Percentiles rank a stretch among this genome's conserved stretches.
phyloP scores from a whole-genome alignment of 1,284 basidiomycete species.

The Dichomitus squalens region DNA sequence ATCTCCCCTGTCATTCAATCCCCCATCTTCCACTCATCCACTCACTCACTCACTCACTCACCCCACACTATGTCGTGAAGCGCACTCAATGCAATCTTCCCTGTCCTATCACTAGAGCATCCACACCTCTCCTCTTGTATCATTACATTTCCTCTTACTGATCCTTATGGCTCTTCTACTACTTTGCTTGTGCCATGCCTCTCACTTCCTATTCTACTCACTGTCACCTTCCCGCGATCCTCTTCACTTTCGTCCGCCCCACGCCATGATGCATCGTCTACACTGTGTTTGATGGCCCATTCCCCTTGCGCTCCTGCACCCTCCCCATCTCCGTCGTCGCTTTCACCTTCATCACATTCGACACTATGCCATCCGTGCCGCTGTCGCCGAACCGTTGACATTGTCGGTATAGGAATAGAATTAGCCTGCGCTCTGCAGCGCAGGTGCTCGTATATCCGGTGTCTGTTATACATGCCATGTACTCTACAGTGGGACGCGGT shows the following conservation, averaged over 20 bases:
- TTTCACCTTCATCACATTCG: neutral
- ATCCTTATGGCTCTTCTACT: neutral
- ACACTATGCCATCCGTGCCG: neutral
- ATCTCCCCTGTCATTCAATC: slow-evolving; percentile 1
- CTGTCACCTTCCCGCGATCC: neutral
- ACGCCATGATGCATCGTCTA: slow-evolving; percentile 8
- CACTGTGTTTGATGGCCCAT: slow-evolving; percentile 13
- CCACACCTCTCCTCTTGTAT: slow-evolving; percentile 16
- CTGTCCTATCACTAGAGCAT: slow-evolving; percentile 14
- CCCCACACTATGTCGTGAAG: neutral
- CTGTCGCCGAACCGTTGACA: neutral
- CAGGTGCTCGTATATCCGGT: slow-evolving; percentile 24
- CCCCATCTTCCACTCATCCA: neutral
- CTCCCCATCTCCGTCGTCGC: neutral
- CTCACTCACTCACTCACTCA: slow-evolving; percentile 1
- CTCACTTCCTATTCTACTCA: neutral
- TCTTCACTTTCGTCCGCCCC: neutral
- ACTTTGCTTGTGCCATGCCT: neutral
- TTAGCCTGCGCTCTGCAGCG: slow-evolving; percentile 23
- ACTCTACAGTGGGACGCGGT: slow-evolving; percentile 23
- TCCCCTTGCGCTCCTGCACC: slow-evolving; percentile 1
- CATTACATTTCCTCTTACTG: slow-evolving; percentile 14
- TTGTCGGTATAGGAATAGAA: slow-evolving; percentile 20
- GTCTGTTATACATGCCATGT: slow-evolving; percentile 30
- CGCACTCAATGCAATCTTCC: slow-evolving; percentile 7